phyloP scores from a whole-genome alignment of 2,329 filamentous ascomycete species.

The Beauveria varroae region DNA sequence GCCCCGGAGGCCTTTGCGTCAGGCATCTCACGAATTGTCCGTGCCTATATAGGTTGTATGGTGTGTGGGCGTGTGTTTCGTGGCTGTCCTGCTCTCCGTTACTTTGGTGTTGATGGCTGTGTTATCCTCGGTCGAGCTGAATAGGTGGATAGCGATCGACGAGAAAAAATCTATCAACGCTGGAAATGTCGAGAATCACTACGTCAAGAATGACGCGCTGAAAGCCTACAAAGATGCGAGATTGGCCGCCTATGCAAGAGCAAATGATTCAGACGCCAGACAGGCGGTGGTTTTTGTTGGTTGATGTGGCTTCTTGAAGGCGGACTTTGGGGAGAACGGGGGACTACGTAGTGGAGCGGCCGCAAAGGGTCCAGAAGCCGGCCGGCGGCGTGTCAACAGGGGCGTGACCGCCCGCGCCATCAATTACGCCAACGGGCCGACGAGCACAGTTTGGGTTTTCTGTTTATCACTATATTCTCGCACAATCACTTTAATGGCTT shows the following conservation, averaged over 20 bases:
- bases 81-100: too few relatives aligned
- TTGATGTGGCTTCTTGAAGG: constrained; percentile 10
- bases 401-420: background rate
- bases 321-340: constrained; percentile 7
- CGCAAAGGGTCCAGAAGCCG: constrained; percentile 6
- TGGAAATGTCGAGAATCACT: background rate
- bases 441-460: background rate
- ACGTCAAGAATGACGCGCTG: background rate
- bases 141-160: background rate
- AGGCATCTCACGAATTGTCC: constrained; percentile 1
- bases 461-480: background rate
- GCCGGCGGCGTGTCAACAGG: constrained; percentile 8
- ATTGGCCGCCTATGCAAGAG: constrained; percentile 6
- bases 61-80: background rate
- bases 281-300: constrained; percentile 8
- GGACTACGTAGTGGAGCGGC: constrained; percentile 6
- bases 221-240: background rate
- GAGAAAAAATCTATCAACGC: background rate
- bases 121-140: background rate
- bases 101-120: too few relatives aligned
- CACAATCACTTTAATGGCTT: background rate
- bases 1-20: constrained; percentile 46
- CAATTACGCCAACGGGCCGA: background rate
- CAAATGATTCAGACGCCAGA: background rate
- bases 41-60: background rate